Evolutionary conservation across 2,329 filamentous ascomycete genomes (phyloP), one percentile per base, ranked within the genome.

Genomic region (Ascochyta viciae-villosae): DNA sequence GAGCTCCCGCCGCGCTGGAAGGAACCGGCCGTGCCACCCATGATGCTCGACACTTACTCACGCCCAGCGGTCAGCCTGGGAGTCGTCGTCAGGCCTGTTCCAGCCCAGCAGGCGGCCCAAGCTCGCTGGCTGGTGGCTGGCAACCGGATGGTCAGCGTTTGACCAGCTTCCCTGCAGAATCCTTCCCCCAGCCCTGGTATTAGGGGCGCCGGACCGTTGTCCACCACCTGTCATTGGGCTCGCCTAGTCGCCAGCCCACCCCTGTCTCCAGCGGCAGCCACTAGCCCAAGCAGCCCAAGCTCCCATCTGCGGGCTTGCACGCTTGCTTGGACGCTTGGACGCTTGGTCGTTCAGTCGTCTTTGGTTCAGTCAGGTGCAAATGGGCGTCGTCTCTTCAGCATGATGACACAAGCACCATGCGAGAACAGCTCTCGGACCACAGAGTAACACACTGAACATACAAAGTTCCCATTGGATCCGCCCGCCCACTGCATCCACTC

Each of bases 361-460:
- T 19, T 67, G 63, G 67, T 72, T 70, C 66, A 69, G 44, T 67
- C 66, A 66, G 62, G 62, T 68, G 64, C 53, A 62, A 64, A 65
- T 71, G 64, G 64, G 61, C 67, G 63, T 67, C 66, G 61, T 45
- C 46, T 60, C 57, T 70, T 61, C 53, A 70, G 65, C 59, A 69
- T 68, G 64, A 73, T 73, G 72, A 72, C 69, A 70, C 71, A 71
- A 68, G 65, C 57, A 58, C 64, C 65, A 61, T 60, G 63, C 60
- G 55, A 68, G 60, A 59, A 58, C 57, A 61, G 63, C 60, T 63
- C 60, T 50, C 64, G 58, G 66, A 68, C 63, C 58, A 63, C 62
- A 61, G 61, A 64, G 62, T 65, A 71, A 64, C 65, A 70, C 70
- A 67, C 57, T 54, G 56, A 63, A 56, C 60, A 58, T 69, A 62